These are phyloP conservation scores for Dryadomyces sulphureus DNA, from an alignment of 2,329 filamentous ascomycete genomes.

Conservation along the genomic window DNA sequence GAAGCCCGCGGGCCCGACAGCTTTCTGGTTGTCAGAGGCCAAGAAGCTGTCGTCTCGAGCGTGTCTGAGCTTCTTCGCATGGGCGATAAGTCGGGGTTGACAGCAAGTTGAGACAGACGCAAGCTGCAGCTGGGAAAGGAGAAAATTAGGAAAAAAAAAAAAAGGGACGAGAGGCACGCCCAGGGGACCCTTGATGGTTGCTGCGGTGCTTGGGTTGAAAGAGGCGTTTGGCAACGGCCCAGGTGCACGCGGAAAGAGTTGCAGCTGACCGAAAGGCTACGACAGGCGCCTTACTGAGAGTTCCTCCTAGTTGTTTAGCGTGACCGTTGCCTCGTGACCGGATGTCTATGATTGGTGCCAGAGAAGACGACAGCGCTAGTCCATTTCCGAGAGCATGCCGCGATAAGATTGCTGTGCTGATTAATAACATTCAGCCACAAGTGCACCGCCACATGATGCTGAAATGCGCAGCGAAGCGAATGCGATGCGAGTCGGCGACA, in stretches of 20 bases:
- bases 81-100: no score
- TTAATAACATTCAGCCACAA: background rate
- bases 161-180: background rate
- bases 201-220: background rate
- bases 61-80: no score
- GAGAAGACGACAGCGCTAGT: background rate
- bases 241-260: background rate
- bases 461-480: background rate
- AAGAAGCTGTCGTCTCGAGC: no score
- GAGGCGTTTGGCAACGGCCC: background rate
- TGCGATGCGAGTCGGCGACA: background rate
- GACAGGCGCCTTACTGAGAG: background rate
- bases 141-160: background rate
- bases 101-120: no score
- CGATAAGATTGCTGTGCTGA: background rate
- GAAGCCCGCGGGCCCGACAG: no score
- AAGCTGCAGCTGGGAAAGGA: no score
- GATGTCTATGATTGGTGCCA: background rate
- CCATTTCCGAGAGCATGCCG: background rate
- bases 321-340: slow-evolving; percentile 7
- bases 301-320: slow-evolving; percentile 3
- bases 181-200: background rate
- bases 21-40: no score
- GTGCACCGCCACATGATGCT: background rate
- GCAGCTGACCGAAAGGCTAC: slow-evolving; percentile 3